phyloP scores from a whole-genome alignment of 1,284 basidiomycete species.

The Ustilago bromivora region DNA sequence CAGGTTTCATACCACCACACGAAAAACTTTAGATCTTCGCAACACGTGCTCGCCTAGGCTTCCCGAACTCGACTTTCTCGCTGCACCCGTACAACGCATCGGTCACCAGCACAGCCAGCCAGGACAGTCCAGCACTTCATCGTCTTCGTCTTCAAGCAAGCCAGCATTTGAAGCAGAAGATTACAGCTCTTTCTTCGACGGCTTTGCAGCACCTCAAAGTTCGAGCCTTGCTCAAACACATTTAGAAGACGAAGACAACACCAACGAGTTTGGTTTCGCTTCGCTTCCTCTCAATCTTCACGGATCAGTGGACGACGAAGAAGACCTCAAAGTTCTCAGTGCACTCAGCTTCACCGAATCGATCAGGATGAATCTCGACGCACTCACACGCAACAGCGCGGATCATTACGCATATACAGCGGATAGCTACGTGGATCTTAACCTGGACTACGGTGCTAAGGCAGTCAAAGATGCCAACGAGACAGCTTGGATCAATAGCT shows the following conservation, averaged over 20 bases:
- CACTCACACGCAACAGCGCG: conserved; percentile 19
- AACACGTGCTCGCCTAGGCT: not conserved
- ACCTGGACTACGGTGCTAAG: conserved; percentile 22
- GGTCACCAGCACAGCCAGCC: not conserved
- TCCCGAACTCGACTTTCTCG: not conserved
- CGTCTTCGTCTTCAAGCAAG: not conserved
- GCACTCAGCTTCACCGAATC: conserved; percentile 20
- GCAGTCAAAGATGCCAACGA: conserved; percentile 8
- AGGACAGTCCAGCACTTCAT: not conserved
- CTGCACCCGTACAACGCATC: not conserved
- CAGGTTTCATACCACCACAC: not conserved
- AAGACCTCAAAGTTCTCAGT: conserved; percentile 27
- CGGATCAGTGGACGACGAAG: conserved; percentile 10
- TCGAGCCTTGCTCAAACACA: not conserved
- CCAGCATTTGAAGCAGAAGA: conserved; percentile 8
- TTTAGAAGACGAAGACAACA: not conserved
- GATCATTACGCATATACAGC: conserved; percentile 30
- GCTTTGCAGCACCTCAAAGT: not conserved
- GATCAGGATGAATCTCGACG: conserved; percentile 40
- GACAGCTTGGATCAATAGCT: conserved; percentile 8
- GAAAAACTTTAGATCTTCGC: not conserved
- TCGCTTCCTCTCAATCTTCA: conserved; percentile 4
- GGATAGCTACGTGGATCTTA: conserved; percentile 35
- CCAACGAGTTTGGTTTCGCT: not conserved
- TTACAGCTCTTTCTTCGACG: conserved; percentile 32